Evolutionary conservation across 1,284 basidiomycete species (phyloP).

Genomic region (Tilletia walkeri): DNA sequence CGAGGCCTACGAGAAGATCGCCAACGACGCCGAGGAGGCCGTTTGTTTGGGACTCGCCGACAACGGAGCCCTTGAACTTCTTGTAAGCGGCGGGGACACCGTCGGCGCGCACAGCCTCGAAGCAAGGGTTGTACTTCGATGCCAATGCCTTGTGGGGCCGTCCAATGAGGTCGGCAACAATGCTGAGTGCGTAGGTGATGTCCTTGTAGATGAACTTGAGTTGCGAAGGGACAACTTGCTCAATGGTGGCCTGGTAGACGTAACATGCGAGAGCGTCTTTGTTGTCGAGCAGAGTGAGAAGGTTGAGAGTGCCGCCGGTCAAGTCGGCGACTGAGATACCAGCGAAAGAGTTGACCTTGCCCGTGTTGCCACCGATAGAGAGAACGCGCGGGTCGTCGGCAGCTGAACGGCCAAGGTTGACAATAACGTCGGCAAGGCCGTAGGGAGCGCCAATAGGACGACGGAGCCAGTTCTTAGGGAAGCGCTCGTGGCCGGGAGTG

Average conservation of each 20-base stretch:
- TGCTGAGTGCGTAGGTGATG: constrained; percentile 28
- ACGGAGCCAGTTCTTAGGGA: constrained; percentile 31
- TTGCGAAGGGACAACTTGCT: constrained; percentile 30
- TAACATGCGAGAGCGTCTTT: constrained; percentile 33
- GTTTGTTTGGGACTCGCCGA: constrained; percentile 24
- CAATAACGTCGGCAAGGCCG: constrained; percentile 40
- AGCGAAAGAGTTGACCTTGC: constrained; percentile 39
- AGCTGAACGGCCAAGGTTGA: constrained; percentile 35
- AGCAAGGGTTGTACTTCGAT: constrained; percentile 32
- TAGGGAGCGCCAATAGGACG: constrained; percentile 35
- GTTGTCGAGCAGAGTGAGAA: constrained; percentile 25
- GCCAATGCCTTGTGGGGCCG: constrained; percentile 31
- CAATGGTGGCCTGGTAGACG: constrained; percentile 32
- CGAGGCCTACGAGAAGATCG: constrained; percentile 17
- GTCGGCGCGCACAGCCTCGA: constrained; percentile 23
- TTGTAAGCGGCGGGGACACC: constrained; percentile 24
- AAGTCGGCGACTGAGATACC: constrained; percentile 36
- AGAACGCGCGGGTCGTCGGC: constrained; percentile 32
- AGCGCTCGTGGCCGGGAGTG: constrained; percentile 40
- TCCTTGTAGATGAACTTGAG: constrained; percentile 35
- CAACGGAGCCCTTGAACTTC: constrained; percentile 33
- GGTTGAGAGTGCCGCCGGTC: constrained; percentile 33
- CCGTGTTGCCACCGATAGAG: constrained; percentile 37
- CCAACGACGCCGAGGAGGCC: constrained; percentile 23
- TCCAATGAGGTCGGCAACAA: constrained; percentile 25